phyloP scores from a whole-genome alignment of 1,139 yeast species.

The Yamadazyma taylorii region DNA sequence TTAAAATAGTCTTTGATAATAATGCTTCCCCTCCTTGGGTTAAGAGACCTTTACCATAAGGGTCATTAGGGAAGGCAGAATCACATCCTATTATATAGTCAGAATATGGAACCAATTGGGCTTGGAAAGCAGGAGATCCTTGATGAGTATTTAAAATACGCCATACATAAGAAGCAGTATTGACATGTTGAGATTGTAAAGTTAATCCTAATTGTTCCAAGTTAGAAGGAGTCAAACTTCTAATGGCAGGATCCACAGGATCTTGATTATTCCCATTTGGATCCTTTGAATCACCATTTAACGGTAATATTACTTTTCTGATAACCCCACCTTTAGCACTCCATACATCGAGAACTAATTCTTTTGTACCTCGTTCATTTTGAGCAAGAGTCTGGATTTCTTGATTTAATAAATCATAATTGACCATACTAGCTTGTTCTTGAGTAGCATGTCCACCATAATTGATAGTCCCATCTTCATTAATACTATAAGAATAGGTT shows the following conservation, averaged over 20 bases:
- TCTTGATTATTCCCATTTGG: slow-evolving; percentile 1
- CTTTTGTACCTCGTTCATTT: slow-evolving; percentile 25
- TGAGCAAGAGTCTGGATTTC: slow-evolving; percentile 35
- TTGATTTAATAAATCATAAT: slow-evolving; percentile 33
- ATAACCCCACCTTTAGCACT: slow-evolving; percentile 81
- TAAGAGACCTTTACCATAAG: slow-evolving; percentile 56
- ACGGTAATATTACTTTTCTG: slow-evolving; percentile 51
- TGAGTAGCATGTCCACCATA: slow-evolving; percentile 37
- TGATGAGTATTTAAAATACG: slow-evolving; percentile 75
- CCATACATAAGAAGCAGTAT: slow-evolving; percentile 83
- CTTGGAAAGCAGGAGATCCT: slow-evolving; percentile 80
- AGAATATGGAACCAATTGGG: slow-evolving; percentile 81
- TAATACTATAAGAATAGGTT: slow-evolving; percentile 32
- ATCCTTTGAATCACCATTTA: no score
- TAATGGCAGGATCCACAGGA: slow-evolving; percentile 9
- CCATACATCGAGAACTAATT: slow-evolving; percentile 72
- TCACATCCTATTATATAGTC: slow-evolving; percentile 93
- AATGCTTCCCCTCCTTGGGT: slow-evolving; percentile 86
- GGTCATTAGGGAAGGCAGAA: slow-evolving; percentile 41
- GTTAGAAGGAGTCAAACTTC: slow-evolving; percentile 15
- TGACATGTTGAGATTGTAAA: slow-evolving; percentile 74
- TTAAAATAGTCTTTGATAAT: slow-evolving; percentile 61
- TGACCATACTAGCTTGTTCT: slow-evolving; percentile 40
- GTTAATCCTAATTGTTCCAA: slow-evolving; percentile 57
- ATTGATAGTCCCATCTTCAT: slow-evolving; percentile 45